Evolutionary conservation across 2,329 filamentous ascomycete species (phyloP).

Genomic region (Ascochyta lentis): DNA sequence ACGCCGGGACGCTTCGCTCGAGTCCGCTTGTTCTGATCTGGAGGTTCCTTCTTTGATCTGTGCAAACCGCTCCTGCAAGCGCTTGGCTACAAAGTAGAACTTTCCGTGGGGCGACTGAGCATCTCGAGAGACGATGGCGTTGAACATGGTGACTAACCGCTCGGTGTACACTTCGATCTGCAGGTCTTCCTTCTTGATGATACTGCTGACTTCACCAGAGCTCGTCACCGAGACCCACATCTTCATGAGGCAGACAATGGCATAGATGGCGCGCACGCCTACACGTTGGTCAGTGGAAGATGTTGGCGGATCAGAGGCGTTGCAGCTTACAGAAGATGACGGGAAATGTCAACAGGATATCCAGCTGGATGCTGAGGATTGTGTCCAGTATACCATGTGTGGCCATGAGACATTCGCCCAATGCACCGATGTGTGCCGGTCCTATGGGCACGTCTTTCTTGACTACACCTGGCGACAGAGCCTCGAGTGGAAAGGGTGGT

Average conservation of each 20-base stretch:
- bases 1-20: constrained; percentile 29
- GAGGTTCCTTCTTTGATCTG: constrained; percentile 53
- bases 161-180: constrained; percentile 57
- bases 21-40: constrained; percentile 34
- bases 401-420: constrained; percentile 55
- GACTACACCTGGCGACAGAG: constrained; percentile 45
- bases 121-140: constrained; percentile 50
- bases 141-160: constrained; percentile 55
- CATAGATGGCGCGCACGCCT: constrained; percentile 63
- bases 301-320: too few species aligned
- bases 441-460: constrained; percentile 52
- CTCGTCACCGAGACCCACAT: constrained; percentile 63
- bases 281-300: constrained; percentile 18
- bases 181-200: constrained; percentile 57
- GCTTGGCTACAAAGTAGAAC: constrained; percentile 54
- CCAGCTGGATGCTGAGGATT: constrained; percentile 57
- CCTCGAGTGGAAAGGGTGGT: constrained; percentile 53
- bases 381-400: constrained; percentile 57
- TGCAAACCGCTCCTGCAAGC: constrained; percentile 55
- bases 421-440: constrained; percentile 55
- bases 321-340: constrained; percentile 52
- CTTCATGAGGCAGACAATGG: constrained; percentile 65
- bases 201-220: constrained; percentile 57
- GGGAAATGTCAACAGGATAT: constrained; percentile 53
- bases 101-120: constrained; percentile 55